Evolutionary conservation across 352 stramenopile species (phyloP).

Genomic region (Sclerospora graminicola): DNA sequence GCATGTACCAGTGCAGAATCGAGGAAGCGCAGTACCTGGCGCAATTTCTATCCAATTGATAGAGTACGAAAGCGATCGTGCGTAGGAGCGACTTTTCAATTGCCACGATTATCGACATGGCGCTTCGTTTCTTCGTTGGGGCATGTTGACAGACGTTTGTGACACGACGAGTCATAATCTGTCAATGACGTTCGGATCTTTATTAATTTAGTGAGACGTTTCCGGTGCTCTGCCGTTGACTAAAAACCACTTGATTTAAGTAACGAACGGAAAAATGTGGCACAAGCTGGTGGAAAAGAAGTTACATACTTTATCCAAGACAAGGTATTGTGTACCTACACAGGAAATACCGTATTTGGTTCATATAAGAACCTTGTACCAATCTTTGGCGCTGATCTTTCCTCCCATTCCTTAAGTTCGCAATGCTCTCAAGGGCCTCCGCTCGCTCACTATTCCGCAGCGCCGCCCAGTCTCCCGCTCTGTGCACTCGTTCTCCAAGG

Average conservation of each 20-base stretch:
- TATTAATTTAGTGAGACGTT: too few species aligned
- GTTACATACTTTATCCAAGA: too few species aligned
- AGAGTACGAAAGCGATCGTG: constrained; percentile 56
- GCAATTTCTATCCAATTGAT: constrained; percentile 43
- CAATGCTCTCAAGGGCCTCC: constrained; percentile 18
- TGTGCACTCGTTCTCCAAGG: constrained; percentile 8
- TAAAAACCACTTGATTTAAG: too few species aligned
- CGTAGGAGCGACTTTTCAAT: constrained; percentile 55
- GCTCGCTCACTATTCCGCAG: constrained; percentile 21
- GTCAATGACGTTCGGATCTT: neutral
- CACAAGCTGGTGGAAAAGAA: too few species aligned
- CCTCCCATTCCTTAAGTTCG: neutral
- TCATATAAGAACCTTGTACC: neutral
- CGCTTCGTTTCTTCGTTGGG: constrained; percentile 2
- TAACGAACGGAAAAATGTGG: too few species aligned
- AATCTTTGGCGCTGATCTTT: too few species aligned
- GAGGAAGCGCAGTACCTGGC: constrained; percentile 47
- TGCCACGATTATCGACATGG: constrained; percentile 36
- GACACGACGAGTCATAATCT: constrained; percentile 8
- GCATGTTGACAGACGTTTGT: constrained; percentile 10
- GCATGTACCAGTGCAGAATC: constrained; percentile 51
- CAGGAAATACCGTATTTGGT: too few species aligned
- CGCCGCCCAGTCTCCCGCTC: constrained; percentile 7
- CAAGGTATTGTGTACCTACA: too few species aligned
- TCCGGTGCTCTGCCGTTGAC: too few species aligned